These are phyloP conservation scores for Eucalyptus globulus DNA, from an alignment of 345 rosid species.

Conservation along the genomic window DNA sequence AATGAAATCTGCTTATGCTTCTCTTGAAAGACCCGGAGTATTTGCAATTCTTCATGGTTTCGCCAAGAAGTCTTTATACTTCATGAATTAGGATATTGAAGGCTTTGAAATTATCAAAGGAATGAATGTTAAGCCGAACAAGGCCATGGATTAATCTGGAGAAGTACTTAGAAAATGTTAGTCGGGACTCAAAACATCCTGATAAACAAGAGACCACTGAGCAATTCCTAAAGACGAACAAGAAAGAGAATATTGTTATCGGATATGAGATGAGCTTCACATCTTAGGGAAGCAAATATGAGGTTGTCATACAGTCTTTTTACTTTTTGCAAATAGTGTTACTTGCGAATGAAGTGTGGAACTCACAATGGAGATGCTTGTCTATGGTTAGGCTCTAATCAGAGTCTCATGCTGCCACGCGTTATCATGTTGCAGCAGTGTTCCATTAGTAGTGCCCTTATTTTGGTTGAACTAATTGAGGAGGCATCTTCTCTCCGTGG, in stretches of 20 bases:
- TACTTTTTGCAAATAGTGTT: too few relatives aligned
- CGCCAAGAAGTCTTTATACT: background rate
- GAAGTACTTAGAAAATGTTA: background rate
- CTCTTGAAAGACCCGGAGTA: background rate
- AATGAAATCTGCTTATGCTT: background rate
- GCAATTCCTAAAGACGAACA: background rate
- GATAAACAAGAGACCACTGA: background rate
- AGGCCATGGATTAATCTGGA: background rate
- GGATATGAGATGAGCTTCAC: background rate
- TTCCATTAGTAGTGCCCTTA: too few relatives aligned
- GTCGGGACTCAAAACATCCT: background rate
- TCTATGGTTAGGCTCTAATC: too few relatives aligned
- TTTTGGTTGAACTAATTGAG: too few relatives aligned
- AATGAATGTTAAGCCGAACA: background rate
- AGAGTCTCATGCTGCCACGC: too few relatives aligned
- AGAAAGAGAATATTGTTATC: background rate
- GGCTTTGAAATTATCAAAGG: background rate
- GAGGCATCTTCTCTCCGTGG: too few relatives aligned
- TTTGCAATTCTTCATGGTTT: background rate
- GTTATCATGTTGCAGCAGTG: too few relatives aligned
- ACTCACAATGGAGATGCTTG: too few relatives aligned
- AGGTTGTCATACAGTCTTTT: too few relatives aligned
- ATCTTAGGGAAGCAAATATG: background rate
- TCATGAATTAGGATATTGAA: background rate
- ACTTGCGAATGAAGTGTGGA: too few relatives aligned